Base-by-base conservation (phyloP, 306 rosid species). In the Cyclanthera cordifolia region DNA sequence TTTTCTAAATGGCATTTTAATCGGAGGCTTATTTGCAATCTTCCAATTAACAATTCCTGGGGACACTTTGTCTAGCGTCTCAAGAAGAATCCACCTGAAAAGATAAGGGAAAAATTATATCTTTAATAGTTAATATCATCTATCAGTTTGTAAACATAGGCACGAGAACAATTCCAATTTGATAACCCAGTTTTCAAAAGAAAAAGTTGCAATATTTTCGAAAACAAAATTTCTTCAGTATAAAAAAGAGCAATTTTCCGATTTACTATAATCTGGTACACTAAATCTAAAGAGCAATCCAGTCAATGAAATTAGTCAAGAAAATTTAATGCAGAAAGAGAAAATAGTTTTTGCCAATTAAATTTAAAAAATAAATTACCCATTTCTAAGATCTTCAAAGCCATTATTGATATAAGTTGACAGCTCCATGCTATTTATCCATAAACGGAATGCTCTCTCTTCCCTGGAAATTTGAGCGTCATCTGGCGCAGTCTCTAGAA, bases 21-120 rank as follows among this genome's bases (percentile, higher is more conserved):
- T 90, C 4, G 99, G 99, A 75, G 99, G 99, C 75, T 87, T 93
- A 86, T 81, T 89, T 49, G 99, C 87, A 75, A 79, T 77, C 84
- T 93, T 93, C 99, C 99, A 93, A 77, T 87, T 86, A 41, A 93
- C 96, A 79, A 90, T 87, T 68, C 95, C 95, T 3, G 95, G 95
- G 15, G 96, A 89, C 52, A 90, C 83, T 79, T 93, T 89, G 70
- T 93, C 95, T 73, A 93, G 85, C 4, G 91, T 86, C 84, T 93
- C 96, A 16, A 93, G 75, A 72, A 93, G 96, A 50, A 82, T 78
- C 99, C 99, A 90, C 77, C 99, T 93, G 94, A 72, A 76, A 59
- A 61, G 13, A 51, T 51, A 43, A 16, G 21, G 13, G 27, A 43
- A 64, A 58, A 3, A 4, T 1, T 37, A 37, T 37, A 37, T 37